phyloP scores from a whole-genome alignment of 2,329 filamentous ascomycete species.

The Colletotrichum sp. region DNA sequence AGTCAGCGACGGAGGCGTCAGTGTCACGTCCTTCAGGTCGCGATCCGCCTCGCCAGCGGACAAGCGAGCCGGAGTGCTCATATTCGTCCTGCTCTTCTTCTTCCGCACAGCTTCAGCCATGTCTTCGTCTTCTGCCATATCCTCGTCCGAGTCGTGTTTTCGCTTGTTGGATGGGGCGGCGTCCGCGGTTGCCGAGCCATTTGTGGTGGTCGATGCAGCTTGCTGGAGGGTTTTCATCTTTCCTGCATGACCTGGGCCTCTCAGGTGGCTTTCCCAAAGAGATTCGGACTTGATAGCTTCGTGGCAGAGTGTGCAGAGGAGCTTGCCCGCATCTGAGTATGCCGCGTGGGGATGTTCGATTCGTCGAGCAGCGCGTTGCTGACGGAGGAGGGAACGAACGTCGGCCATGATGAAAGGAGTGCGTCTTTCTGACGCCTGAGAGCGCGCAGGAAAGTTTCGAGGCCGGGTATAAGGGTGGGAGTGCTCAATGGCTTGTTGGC shows the following conservation, averaged over 20 bases:
- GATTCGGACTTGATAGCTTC: slow-evolving; percentile 68
- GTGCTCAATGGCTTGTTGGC: slow-evolving; percentile 7
- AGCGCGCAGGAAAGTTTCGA: neutral
- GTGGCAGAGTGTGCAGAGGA: slow-evolving; percentile 72
- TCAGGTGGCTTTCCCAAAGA: slow-evolving; percentile 70
- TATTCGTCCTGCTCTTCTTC: slow-evolving; percentile 52
- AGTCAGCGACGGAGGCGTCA: slow-evolving; percentile 46
- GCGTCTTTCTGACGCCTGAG: neutral
- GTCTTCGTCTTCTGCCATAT: slow-evolving; percentile 37
- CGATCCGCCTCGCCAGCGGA: slow-evolving; percentile 26
- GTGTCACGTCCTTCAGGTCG: slow-evolving; percentile 20
- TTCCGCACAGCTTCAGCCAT: slow-evolving; percentile 40
- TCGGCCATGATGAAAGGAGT: slow-evolving; percentile 67
- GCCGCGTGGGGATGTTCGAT: slow-evolving; percentile 73
- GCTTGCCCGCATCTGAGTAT: slow-evolving; percentile 71
- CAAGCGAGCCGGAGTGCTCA: slow-evolving; percentile 21
- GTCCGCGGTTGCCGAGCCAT: slow-evolving; percentile 6
- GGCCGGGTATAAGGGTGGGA: neutral
- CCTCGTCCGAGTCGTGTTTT: slow-evolving; percentile 28
- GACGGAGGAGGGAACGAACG: slow-evolving; percentile 79
- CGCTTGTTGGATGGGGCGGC: slow-evolving; percentile 28
- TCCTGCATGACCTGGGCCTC: slow-evolving; percentile 46
- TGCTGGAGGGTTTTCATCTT: neutral
- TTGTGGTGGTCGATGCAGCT: neutral
- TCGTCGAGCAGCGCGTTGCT: slow-evolving; percentile 76